Percentiles rank a stretch among this genome's conserved stretches.
Conservation (phyloP, 1,284 basidiomycete species). For the Cryptococcus maquisensis region DNA sequence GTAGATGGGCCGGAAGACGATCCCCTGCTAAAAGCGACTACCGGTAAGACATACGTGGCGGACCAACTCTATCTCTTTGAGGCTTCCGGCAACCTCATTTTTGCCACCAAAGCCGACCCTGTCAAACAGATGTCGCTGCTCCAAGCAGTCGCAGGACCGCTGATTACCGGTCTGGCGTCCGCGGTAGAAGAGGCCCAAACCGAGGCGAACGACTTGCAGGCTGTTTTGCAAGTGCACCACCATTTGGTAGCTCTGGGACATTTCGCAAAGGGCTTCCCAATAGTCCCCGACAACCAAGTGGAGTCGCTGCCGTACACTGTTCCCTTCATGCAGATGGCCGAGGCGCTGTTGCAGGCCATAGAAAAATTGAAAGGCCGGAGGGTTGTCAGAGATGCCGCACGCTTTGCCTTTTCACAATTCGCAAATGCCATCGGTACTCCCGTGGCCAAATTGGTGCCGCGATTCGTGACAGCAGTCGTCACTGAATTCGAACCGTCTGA, state of each 20-base stretch:
- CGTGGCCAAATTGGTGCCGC: slow-evolving; percentile 47
- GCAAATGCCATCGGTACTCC: slow-evolving; percentile 82
- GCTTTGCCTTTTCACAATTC: slow-evolving; percentile 90
- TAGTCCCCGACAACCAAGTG: slow-evolving; percentile 67
- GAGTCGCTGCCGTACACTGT: slow-evolving; percentile 69
- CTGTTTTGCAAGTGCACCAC: slow-evolving; percentile 89
- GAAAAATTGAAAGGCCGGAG: slow-evolving; percentile 84
- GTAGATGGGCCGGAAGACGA: slow-evolving; percentile 54
- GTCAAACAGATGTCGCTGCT: slow-evolving; percentile 71
- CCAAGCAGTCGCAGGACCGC: slow-evolving; percentile 72
- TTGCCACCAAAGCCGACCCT: slow-evolving; percentile 62
- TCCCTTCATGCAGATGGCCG: slow-evolving; percentile 81
- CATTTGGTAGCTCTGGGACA: slow-evolving; percentile 91
- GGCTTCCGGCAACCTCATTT: slow-evolving; percentile 75
- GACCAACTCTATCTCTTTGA: slow-evolving; percentile 96
- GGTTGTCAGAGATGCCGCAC: slow-evolving; percentile 87
- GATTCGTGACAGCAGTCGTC: slow-evolving; percentile 79
- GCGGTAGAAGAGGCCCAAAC: slow-evolving; percentile 55
- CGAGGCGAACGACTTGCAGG: slow-evolving; percentile 51
- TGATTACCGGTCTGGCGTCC: slow-evolving; percentile 70
- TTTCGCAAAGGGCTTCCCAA: slow-evolving; percentile 95
- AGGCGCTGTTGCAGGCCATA: slow-evolving; percentile 81
- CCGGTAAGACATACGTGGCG: slow-evolving; percentile 64
- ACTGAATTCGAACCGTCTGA: slow-evolving; percentile 88
- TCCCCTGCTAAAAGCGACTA: slow-evolving; percentile 69